These are phyloP conservation scores for Coffea canephora DNA, from an alignment of 257 asterid genomes.

Conservation along the genomic window DNA sequence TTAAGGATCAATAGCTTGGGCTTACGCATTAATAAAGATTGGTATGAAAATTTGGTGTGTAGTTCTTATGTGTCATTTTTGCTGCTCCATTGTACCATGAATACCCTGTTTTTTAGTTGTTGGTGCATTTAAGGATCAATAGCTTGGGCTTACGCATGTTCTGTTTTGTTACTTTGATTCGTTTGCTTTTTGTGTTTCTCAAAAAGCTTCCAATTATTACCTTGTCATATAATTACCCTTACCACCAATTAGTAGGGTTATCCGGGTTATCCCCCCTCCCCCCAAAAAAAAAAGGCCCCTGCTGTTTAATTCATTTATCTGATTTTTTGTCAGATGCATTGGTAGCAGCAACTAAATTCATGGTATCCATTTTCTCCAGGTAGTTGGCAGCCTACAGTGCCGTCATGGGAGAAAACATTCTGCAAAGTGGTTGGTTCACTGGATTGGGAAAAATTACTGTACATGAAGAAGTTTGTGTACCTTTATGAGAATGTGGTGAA, in stretches of 20 bases:
- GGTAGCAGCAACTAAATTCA: not conserved
- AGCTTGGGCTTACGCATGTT: not conserved
- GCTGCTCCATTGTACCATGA: not conserved
- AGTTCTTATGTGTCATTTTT: not conserved
- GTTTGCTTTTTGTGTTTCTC: not conserved
- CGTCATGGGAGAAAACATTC: not conserved
- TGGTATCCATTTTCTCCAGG: not conserved
- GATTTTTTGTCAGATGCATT: not conserved
- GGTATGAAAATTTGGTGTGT: not conserved
- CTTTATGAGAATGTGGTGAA: conserved; percentile 51
- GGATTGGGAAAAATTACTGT: conserved; percentile 63
- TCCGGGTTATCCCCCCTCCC: too few species aligned
- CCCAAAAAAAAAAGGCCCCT: not conserved
- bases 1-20: not conserved
- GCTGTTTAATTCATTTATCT: not conserved
- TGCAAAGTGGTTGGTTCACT: conserved; percentile 16
- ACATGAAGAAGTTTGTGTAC: conserved; percentile 47
- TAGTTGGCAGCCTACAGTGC: not conserved
- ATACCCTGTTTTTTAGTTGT: not conserved
- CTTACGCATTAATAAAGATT: not conserved
- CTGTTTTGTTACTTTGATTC: not conserved
- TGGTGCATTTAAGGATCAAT: not conserved
- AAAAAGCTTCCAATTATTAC: not conserved
- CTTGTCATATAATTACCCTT: not conserved
- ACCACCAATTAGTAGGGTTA: too few species aligned